phyloP scores from a whole-genome alignment of 306 rosid species.

The Pyrus bretschneideri region DNA sequence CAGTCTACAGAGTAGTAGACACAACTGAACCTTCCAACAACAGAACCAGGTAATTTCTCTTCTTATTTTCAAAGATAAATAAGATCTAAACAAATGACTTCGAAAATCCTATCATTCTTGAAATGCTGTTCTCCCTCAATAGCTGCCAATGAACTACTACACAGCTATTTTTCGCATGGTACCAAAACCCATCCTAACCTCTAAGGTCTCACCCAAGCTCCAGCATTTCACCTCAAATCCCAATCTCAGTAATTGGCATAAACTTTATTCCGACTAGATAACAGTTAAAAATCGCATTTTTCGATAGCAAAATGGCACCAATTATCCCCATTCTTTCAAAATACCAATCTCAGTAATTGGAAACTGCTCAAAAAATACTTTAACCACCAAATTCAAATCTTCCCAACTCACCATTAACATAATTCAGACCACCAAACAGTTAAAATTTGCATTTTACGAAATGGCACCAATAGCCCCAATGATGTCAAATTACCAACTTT shows the following conservation, averaged over 20 bases:
- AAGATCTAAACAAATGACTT: not conserved
- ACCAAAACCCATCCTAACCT: not conserved
- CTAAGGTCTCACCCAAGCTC: not conserved
- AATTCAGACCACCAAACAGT: not conserved
- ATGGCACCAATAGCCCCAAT: not conserved
- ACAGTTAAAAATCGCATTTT: not conserved
- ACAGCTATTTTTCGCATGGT: not conserved
- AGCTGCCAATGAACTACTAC: not conserved
- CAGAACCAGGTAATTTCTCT: not conserved
- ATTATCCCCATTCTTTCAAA: not conserved
- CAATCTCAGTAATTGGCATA: not conserved
- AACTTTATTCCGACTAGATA: not conserved
- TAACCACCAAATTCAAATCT: not conserved
- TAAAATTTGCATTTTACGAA: not conserved
- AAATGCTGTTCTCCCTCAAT: not conserved
- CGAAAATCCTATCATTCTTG: not conserved
- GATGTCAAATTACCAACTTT: not conserved
- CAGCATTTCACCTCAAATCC: not conserved
- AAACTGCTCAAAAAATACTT: no score
- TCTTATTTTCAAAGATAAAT: not conserved
- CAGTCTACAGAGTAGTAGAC: not conserved
- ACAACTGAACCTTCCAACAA: not conserved
- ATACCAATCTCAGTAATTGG: not conserved
- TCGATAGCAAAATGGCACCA: not conserved
- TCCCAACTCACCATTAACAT: not conserved